A percentile compares a stretch with the other conserved stretches of the same genome.
These are phyloP conservation scores for Colletotrichum cuscutae DNA, from an alignment of 2,329 filamentous ascomycete species.

Conservation along the genomic window DNA sequence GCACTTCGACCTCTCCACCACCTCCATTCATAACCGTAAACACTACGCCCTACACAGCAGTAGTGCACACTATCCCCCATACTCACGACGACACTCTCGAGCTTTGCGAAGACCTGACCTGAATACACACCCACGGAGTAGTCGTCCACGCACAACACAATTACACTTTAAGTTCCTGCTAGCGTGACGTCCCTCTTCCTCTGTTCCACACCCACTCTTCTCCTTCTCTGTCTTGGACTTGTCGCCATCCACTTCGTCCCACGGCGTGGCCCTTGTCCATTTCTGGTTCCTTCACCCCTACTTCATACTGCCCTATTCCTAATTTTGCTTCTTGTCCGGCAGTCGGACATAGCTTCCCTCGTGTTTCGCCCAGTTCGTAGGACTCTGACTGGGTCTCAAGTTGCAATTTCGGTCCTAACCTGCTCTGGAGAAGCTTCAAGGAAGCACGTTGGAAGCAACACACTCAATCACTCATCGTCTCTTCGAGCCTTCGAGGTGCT, in stretches of 20 bases:
- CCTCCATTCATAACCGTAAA: neutral
- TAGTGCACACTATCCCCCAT: too few relatives aligned
- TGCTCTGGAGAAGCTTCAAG: conserved; percentile 16
- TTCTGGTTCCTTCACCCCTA: conserved; percentile 10
- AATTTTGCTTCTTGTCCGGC: conserved; percentile 31
- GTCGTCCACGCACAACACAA: neutral
- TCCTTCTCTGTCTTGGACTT: neutral
- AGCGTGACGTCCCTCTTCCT: neutral
- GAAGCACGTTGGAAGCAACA: conserved; percentile 19
- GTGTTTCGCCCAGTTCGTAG: conserved; percentile 27
- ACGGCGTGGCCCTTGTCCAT: conserved; percentile 16
- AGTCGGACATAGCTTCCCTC: conserved; percentile 24
- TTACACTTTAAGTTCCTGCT: conserved; percentile 10
- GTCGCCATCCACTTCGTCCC: neutral
- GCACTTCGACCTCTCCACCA: neutral
- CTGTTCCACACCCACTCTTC: neutral
- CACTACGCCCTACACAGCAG: neutral
- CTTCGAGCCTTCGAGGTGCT: neutral
- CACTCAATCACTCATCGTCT: neutral
- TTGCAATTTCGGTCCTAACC: conserved; percentile 27
- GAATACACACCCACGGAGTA: too few relatives aligned
- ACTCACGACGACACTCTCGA: neutral
- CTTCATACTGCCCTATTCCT: conserved; percentile 22
- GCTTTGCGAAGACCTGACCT: neutral
- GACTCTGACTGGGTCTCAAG: conserved; percentile 1